Percentiles rank a stretch among this genome's conserved stretches.
Conservation (phyloP, 768 basidiomycete species). For the Rhodotorula kratochvilovae region DNA sequence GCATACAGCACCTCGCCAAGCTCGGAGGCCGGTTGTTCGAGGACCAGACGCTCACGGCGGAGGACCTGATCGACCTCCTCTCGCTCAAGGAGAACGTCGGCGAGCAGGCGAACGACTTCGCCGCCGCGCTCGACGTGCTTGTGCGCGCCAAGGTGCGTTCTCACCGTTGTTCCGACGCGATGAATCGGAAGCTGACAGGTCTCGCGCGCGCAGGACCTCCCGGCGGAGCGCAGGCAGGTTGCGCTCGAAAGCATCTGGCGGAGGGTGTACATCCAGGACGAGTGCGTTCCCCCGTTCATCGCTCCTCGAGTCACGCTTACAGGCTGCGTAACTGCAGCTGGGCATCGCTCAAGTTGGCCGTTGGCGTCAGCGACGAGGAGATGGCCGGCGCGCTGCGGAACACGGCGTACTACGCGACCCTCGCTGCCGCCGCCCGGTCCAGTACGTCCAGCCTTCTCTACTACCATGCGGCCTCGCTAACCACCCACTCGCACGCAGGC, state of each 20-base stretch:
- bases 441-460: conserved; percentile 11
- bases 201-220: conserved; percentile 55
- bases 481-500: not conserved
- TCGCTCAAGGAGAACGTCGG: conserved; percentile 72
- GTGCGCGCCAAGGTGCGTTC: conserved; percentile 51
- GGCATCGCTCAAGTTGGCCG: conserved; percentile 67
- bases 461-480: too few relatives aligned
- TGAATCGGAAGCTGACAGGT: not conserved
- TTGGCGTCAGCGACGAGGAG: conserved; percentile 70
- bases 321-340: conserved; percentile 55
- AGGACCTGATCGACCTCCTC: conserved; percentile 76
- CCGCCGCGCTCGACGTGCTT: conserved; percentile 51
- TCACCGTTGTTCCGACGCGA: not conserved
- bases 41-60: conserved; percentile 67
- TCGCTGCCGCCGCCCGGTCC: conserved; percentile 46
- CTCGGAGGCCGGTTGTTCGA: conserved; percentile 65
- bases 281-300: conserved; percentile 56
- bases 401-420: conserved; percentile 70
- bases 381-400: conserved; percentile 64
- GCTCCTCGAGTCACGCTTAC: not conserved
- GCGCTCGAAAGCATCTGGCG: conserved; percentile 79
- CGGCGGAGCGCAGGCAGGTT: conserved; percentile 63
- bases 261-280: conserved; percentile 77
- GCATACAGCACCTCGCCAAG: conserved; percentile 68
- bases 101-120: conserved; percentile 54